Conservation (phyloP, 2,329 filamentous ascomycete species). For the Geosmithia morbida region DNA sequence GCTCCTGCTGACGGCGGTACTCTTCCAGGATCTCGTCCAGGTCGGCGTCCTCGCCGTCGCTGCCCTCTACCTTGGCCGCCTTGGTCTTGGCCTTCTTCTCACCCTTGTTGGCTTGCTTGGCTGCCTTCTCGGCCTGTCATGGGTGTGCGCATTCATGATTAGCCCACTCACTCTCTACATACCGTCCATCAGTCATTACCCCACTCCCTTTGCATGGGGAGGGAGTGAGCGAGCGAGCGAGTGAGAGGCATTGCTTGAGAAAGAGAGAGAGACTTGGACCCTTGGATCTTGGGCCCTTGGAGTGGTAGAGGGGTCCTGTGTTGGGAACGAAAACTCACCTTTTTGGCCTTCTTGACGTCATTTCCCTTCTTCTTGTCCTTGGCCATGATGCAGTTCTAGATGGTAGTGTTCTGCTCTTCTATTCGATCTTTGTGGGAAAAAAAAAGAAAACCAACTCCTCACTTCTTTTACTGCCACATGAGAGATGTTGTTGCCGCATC, state of each 20-base stretch:
- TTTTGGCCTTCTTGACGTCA: constrained; percentile 35
- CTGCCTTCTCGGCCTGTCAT: constrained; percentile 43
- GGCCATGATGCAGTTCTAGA: constrained; percentile 19
- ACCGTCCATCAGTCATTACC: not conserved
- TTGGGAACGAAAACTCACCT: constrained; percentile 14
- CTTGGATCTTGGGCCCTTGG: not conserved
- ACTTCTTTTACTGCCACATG: too few species aligned
- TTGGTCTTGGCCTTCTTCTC: constrained; percentile 72
- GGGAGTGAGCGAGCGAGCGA: too few species aligned
- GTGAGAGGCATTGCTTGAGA: too few species aligned
- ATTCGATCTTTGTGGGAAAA: too few species aligned
- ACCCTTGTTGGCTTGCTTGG: constrained; percentile 77
- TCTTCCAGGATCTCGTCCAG: constrained; percentile 86
- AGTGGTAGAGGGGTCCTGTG: constrained; percentile 2
- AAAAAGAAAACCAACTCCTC: too few species aligned
- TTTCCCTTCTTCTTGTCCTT: constrained; percentile 37
- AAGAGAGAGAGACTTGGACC: not conserved
- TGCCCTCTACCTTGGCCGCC: constrained; percentile 58
- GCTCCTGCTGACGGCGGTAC: constrained; percentile 85
- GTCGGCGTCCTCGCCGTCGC: constrained; percentile 84
- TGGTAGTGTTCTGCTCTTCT: too few species aligned
- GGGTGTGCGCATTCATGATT: constrained; percentile 1
- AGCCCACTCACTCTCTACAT: not conserved
- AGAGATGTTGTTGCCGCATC: not conserved
- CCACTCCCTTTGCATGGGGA: too few species aligned